A percentile compares a stretch with the other conserved stretches of the same genome.
phyloP scores from a whole-genome alignment of 2,329 filamentous ascomycete genomes.

The Mycosphaerelloides madeirae region DNA sequence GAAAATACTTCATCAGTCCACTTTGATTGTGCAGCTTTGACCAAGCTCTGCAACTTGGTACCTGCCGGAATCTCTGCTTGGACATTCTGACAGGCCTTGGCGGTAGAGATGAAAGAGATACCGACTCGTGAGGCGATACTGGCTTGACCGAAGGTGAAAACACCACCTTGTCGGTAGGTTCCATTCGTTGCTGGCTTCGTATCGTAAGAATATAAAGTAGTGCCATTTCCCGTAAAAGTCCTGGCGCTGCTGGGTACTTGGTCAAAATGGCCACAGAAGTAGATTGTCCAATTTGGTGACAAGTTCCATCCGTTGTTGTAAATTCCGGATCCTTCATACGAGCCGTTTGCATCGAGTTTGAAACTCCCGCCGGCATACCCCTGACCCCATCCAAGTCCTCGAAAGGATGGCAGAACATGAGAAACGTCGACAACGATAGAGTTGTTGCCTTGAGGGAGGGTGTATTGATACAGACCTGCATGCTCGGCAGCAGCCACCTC shows the following conservation, averaged over 20 bases:
- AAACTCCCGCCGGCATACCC: conserved; percentile 56
- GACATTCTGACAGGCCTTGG: conserved; percentile 62
- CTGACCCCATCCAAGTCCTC: conserved; percentile 49
- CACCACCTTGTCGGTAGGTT: conserved; percentile 34
- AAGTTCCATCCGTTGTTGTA: conserved; percentile 63
- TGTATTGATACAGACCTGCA: conserved; percentile 57
- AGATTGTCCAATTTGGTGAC: conserved; percentile 55
- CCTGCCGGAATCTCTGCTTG: conserved; percentile 57
- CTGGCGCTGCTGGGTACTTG: conserved; percentile 23
- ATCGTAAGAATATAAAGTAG: conserved; percentile 32
- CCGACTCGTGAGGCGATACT: conserved; percentile 53
- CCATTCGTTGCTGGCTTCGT: conserved; percentile 6
- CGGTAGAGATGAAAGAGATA: conserved; percentile 61
- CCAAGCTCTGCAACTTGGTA: conserved; percentile 9
- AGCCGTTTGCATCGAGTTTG: conserved; percentile 40
- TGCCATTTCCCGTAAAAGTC: conserved; percentile 30
- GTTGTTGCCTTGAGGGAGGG: conserved; percentile 45
- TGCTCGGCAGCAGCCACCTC: conserved; percentile 55
- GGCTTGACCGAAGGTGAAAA: conserved; percentile 43
- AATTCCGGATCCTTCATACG: conserved; percentile 53
- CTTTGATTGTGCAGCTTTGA: conserved; percentile 40
- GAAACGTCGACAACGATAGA: conserved; percentile 58
- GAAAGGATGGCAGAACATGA: conserved; percentile 52
- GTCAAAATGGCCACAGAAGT: conserved; percentile 59
- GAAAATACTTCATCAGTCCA: conserved; percentile 60